Evolutionary conservation across 202 grass and related monocot genomes (phyloP).

Genomic region (Cymbopogon flexuosus): DNA sequence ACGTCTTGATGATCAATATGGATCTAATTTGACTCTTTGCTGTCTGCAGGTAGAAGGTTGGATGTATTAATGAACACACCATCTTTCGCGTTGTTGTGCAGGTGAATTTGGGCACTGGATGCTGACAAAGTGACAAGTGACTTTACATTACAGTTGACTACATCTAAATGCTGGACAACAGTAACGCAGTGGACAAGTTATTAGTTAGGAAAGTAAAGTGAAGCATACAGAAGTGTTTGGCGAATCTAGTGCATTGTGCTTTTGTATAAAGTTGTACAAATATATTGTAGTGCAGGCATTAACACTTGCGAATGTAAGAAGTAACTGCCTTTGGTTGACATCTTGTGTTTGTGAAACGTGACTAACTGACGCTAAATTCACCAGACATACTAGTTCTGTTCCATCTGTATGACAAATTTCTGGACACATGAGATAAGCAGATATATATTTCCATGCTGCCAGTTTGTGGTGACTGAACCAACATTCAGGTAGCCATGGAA

Average conservation of each 20-base stretch:
- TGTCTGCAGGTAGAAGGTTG: not conserved
- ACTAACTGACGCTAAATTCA: not conserved
- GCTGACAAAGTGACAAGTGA: not conserved
- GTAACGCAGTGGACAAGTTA: not conserved
- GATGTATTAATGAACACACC: not conserved
- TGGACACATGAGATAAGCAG: not conserved
- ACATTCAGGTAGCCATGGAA: not conserved
- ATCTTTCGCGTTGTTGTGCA: not conserved
- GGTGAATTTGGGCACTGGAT: slow-evolving; percentile 10
- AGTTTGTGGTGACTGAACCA: no score
- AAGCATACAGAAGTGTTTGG: not conserved
- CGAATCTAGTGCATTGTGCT: not conserved
- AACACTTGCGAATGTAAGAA: not conserved
- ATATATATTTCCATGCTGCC: not conserved
- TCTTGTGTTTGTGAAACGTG: not conserved
- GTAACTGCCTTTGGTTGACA: not conserved
- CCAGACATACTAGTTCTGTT: not conserved
- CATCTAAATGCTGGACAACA: not conserved
- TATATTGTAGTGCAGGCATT: not conserved
- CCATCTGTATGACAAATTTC: not conserved
- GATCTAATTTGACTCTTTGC: not conserved
- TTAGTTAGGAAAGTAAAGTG: not conserved
- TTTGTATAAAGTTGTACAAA: not conserved
- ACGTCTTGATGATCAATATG: not conserved
- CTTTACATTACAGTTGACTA: not conserved